Conservation (phyloP, 2,329 filamentous ascomycete genomes). For the Aspergillus ochraceus region DNA sequence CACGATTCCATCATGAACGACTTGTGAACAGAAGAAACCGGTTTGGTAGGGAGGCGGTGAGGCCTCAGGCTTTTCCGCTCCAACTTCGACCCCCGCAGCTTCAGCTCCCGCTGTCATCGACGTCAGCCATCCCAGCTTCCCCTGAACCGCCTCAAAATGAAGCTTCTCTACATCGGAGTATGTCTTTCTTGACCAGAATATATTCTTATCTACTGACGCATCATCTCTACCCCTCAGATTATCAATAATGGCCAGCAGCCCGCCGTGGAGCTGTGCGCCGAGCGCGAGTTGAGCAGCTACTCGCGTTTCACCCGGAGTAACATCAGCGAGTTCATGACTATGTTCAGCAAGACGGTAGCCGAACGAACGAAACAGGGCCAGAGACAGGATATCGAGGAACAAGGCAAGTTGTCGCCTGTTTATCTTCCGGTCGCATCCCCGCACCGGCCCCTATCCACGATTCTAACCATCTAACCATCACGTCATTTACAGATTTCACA, state of each 20-base stretch:
- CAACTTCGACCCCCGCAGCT: conserved; percentile 5
- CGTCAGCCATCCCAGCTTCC: conserved; percentile 12
- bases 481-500: conserved; percentile 28
- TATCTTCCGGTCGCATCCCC: not conserved
- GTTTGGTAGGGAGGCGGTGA: not conserved
- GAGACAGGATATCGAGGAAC: conserved; percentile 73
- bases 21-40: not conserved
- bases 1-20: not conserved
- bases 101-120: conserved; percentile 10
- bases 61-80: conserved; percentile 1
- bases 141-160: conserved; percentile 60
- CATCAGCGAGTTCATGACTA: conserved; percentile 71
- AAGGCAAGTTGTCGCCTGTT: conserved; percentile 24
- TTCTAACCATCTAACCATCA: not conserved
- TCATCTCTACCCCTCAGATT: conserved; percentile 55
- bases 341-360: conserved; percentile 85
- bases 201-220: not conserved
- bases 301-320: conserved; percentile 71
- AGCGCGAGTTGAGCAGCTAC: conserved; percentile 74
- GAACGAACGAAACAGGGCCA: conserved; percentile 79
- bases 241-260: conserved; percentile 77
- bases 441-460: not conserved
- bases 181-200: conserved; percentile 29
- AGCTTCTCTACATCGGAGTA: conserved; percentile 86
- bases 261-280: conserved; percentile 72